Conservation (phyloP, 441 rosid genomes). For the Eruca vesicaria region DNA sequence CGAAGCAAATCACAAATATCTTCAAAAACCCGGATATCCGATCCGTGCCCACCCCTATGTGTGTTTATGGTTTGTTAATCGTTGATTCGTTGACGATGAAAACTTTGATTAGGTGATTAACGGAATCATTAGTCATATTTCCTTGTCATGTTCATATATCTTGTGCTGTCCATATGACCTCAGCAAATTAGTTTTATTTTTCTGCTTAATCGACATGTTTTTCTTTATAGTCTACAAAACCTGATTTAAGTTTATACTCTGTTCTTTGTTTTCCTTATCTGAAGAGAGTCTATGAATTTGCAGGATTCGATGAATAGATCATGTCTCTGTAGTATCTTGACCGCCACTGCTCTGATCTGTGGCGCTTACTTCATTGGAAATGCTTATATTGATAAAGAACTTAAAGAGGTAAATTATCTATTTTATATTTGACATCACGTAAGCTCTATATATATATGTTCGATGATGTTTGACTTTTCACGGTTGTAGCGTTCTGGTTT, state of each 20-base stretch:
- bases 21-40: too few species aligned
- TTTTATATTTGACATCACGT: neutral
- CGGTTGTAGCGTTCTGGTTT: neutral
- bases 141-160: neutral
- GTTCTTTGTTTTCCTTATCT: neutral
- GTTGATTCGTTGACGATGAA: neutral
- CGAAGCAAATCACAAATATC: too few species aligned
- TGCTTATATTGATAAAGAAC: conserved; percentile 44
- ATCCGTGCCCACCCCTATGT: too few species aligned
- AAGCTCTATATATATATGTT: neutral
- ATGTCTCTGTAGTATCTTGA: conserved; percentile 52
- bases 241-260: neutral
- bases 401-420: conserved; percentile 50
- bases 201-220: neutral
- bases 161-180: neutral
- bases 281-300: conserved; percentile 27
- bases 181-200: neutral
- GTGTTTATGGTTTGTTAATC: neutral
- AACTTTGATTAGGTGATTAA: neutral
- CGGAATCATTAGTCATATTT: neutral
- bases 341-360: conserved; percentile 48
- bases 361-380: conserved; percentile 61
- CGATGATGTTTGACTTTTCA: neutral
- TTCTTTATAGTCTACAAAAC: neutral
- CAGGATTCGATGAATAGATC: conserved; percentile 56